Percentiles rank a stretch among this genome's conserved stretches.
phyloP scores from a whole-genome alignment of 1,139 yeast genomes.

The Kodamaea ohmeri region DNA sequence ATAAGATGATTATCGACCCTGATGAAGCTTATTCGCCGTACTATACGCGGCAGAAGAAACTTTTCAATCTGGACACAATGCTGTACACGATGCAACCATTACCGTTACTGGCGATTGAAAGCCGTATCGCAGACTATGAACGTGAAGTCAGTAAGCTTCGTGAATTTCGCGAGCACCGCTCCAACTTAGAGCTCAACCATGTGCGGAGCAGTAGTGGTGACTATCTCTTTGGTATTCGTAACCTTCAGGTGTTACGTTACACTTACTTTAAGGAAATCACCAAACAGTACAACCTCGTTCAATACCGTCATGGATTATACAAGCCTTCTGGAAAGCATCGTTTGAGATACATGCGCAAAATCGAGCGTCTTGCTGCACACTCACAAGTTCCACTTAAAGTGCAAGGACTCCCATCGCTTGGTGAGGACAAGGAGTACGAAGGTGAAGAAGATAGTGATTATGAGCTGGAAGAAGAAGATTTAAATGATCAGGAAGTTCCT shows the following conservation, averaged over 20 bases:
- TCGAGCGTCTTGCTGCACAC: constrained; percentile 11
- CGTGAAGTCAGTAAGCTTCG: constrained; percentile 13
- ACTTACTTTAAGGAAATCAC: constrained; percentile 26
- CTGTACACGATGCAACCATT: constrained; percentile 14
- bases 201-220: constrained; percentile 15
- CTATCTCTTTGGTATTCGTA: constrained; percentile 19
- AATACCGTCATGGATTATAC: constrained; percentile 11
- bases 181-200: constrained; percentile 21
- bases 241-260: constrained; percentile 25
- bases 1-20: constrained; percentile 11
- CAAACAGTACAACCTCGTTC: constrained; percentile 14
- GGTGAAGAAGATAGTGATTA: constrained; percentile 8
- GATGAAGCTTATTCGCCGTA: constrained; percentile 11
- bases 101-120: constrained; percentile 17
- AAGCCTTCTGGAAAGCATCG: constrained; percentile 14
- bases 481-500: constrained; percentile 10
- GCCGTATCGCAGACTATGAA: constrained; percentile 19
- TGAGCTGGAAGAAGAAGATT: constrained; percentile 9
- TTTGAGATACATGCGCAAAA: constrained; percentile 21
- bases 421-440: constrained; percentile 10
- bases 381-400: background rate
- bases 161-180: constrained; percentile 17
- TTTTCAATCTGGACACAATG: constrained; percentile 17
- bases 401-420: constrained; percentile 8
- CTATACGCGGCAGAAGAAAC: constrained; percentile 14